Conservation (phyloP, 345 rosid genomes). For the Syzygium aromaticum region DNA sequence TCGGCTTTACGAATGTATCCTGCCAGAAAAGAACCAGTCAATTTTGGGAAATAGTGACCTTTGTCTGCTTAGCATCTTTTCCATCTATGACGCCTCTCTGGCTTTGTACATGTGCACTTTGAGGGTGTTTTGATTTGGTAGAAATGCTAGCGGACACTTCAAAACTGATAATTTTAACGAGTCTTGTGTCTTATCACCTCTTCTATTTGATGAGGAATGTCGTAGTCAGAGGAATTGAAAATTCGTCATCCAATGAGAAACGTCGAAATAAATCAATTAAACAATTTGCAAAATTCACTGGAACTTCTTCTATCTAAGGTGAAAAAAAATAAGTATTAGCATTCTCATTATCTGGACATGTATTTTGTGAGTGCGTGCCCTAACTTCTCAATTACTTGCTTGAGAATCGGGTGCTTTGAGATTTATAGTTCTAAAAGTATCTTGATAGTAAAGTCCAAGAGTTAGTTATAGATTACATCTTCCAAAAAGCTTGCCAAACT, state of each 20-base stretch:
- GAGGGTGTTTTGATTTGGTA: not conserved
- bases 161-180: not conserved
- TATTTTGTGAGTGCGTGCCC: not conserved
- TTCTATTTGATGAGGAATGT: not conserved
- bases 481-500: not conserved
- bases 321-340: not conserved
- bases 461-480: not conserved
- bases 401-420: not conserved
- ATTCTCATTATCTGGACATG: not conserved
- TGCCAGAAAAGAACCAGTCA: not conserved
- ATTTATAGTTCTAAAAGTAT: not conserved
- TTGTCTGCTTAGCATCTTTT: not conserved
- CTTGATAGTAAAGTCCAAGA: not conserved
- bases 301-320: not conserved
- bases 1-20: not conserved
- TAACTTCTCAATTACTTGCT: not conserved
- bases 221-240: not conserved
- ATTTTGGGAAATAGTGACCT: not conserved
- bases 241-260: not conserved
- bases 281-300: not conserved
- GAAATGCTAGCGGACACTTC: not conserved
- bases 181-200: not conserved
- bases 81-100: not conserved
- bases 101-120: not conserved
- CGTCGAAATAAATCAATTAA: not conserved